Evolutionary conservation across 2,329 filamentous ascomycete species (phyloP).

Genomic region (Alternaria atra): DNA sequence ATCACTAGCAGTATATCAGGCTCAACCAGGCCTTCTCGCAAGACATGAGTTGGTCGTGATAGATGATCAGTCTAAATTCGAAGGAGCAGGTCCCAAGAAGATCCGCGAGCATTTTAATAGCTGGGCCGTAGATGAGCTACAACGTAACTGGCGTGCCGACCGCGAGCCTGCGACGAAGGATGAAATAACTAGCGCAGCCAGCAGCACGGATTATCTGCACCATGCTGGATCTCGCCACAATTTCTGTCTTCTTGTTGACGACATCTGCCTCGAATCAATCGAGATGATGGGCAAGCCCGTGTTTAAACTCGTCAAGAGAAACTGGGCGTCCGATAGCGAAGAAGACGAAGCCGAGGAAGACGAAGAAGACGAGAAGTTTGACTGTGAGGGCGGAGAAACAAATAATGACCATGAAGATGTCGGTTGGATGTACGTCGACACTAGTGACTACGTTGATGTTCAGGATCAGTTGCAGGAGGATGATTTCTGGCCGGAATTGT

Average conservation of each 20-base stretch:
- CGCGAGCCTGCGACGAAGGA: background rate
- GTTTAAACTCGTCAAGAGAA: conserved; percentile 1
- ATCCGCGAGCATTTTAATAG: conserved; percentile 5
- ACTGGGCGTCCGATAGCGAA: background rate
- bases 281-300: background rate
- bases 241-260: conserved; percentile 1
- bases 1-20: background rate
- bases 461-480: conserved; percentile 1
- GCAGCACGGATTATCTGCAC: background rate
- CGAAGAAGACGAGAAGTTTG: conserved; percentile 5
- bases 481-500: background rate
- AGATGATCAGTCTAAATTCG: conserved; percentile 1
- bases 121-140: conserved; percentile 5
- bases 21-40: background rate
- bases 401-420: conserved; percentile 1
- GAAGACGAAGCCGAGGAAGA: conserved; percentile 4
- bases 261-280: conserved; percentile 6
- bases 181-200: background rate
- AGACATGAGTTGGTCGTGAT: conserved; percentile 3
- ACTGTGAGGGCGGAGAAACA: conserved; percentile 2
- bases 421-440: background rate
- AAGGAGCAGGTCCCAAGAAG: conserved; percentile 2
- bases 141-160: conserved; percentile 6
- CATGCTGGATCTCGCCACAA: conserved; percentile 2
- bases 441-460: background rate